Evolutionary conservation across 179 eudicot species (phyloP), one percentile per base, ranked within the genome.

Genomic region (Pouteria campechiana): DNA sequence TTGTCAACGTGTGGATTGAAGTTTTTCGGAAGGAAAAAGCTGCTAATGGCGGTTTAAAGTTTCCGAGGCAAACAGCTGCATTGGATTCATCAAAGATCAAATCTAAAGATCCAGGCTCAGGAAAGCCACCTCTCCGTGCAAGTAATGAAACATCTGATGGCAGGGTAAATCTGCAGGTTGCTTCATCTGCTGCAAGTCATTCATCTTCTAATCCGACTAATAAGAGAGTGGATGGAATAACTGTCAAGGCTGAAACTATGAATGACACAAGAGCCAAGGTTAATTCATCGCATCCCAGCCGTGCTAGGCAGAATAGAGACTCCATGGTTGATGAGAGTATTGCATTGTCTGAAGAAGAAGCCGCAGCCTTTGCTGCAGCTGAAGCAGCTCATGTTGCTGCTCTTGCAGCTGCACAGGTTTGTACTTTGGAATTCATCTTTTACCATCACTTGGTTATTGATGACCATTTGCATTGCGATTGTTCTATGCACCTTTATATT

Each of bases 11-110:
- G 62, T 92, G 99, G 99, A 62, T 92, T 63, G 96, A 92, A 65
- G 76, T 92, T 46, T 87, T 92, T 46, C 94, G 96, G 28, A 87
- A 83, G 68, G 96, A 92, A 64, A 92, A 87, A 54, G 94, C 89
- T 53, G 64, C 94, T 41, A 79, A 67, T 68, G 75, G 78, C 18
- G 79, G 92, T 27, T 65, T 68, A 37, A 86, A 77, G 70, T 44
- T 79, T 48, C 41, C 73, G 67, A 75, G 80, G 53, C 84, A 79
- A 61, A 62, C 79, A 64, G 41, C 65, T 56, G 56, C 50, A 37
- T 31, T 48, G 14, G 95, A 81, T 50, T 63, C 83, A 35, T 47
- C 55, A 27, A 90, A 70, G 63, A 70, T 65, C 40, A 86, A 63
- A 68, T 67, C 60, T 36, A 72, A 62, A 58, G 52, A 65, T 55